Conservation (phyloP, 2,329 filamentous ascomycete genomes). For the Apiospora sp. region DNA sequence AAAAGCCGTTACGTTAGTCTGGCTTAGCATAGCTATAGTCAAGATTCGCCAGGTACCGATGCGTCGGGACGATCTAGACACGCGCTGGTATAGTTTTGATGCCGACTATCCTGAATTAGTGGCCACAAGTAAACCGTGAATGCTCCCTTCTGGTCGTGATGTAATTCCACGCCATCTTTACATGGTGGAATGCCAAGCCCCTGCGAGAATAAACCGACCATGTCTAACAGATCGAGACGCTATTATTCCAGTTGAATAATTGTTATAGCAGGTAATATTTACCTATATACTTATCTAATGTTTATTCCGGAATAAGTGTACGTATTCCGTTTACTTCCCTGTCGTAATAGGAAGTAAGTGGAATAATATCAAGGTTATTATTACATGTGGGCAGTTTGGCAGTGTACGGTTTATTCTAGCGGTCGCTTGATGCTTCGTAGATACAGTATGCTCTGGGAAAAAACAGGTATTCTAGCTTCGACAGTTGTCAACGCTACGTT, state of each 20-base stretch:
- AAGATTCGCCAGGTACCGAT: not conserved
- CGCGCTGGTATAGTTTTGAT: not conserved
- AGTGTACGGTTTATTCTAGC: no score
- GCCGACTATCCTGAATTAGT: not conserved
- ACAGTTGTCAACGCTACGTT: not conserved
- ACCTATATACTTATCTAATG: no score
- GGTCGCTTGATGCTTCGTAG: no score
- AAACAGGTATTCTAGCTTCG: not conserved
- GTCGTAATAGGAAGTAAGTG: no score
- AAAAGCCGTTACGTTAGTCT: conserved; percentile 7
- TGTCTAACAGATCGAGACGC: no score
- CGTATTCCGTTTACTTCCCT: no score
- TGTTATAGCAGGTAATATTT: no score
- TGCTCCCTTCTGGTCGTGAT: not conserved
- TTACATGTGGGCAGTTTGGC: no score
- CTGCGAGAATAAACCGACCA: no score
- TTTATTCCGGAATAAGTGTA: no score
- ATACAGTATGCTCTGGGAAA: not conserved
- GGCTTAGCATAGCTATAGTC: not conserved
- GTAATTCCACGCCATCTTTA: not conserved
- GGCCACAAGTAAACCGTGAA: not conserved
- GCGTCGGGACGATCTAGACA: not conserved
- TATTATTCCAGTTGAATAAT: no score
- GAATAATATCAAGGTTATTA: no score
- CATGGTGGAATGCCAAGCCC: not conserved